Percentiles rank a stretch among this genome's conserved stretches.
Conservation (phyloP, 306 rosid genomes). For the Quercus ilex region DNA sequence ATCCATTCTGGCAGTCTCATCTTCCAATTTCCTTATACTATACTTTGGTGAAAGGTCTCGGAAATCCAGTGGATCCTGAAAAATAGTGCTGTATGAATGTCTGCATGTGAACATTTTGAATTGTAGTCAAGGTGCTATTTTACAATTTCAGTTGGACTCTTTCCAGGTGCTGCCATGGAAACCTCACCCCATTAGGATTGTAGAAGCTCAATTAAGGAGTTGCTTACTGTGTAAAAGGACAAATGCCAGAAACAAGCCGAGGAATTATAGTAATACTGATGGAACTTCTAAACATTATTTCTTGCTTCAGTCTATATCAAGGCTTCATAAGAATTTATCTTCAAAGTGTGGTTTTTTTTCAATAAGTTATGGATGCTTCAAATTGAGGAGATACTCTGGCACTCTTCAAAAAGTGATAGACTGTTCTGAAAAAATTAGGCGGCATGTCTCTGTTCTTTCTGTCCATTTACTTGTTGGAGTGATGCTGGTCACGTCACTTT, state of each 20-base stretch:
- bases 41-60: background rate
- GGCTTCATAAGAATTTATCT: slow-evolving; percentile 20
- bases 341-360: slow-evolving; percentile 36
- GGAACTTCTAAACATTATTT: slow-evolving; percentile 16
- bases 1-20: background rate
- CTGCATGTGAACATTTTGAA: background rate
- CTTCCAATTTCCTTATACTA: background rate
- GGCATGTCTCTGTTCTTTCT: slow-evolving; percentile 35
- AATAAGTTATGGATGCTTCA: slow-evolving; percentile 22
- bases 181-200: slow-evolving; percentile 22
- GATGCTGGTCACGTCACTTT: slow-evolving; percentile 72
- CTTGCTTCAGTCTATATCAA: slow-evolving; percentile 29
- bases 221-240: slow-evolving; percentile 7
- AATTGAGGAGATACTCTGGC: slow-evolving; percentile 26
- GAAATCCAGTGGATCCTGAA: background rate
- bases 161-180: slow-evolving; percentile 46
- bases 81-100: background rate
- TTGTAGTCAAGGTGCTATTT: background rate
- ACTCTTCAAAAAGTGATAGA: slow-evolving; percentile 29
- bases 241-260: background rate
- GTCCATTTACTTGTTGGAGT: slow-evolving; percentile 54
- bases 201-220: slow-evolving; percentile 18
- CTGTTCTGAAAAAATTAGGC: slow-evolving; percentile 37
- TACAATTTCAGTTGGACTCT: slow-evolving; percentile 2
- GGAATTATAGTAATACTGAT: slow-evolving; percentile 18